A percentile compares a stretch with the other conserved stretches of the same genome.
phyloP scores from a whole-genome alignment of 2,329 filamentous ascomycete species.

The Ophiocordyceps camponoti-saundersi region DNA sequence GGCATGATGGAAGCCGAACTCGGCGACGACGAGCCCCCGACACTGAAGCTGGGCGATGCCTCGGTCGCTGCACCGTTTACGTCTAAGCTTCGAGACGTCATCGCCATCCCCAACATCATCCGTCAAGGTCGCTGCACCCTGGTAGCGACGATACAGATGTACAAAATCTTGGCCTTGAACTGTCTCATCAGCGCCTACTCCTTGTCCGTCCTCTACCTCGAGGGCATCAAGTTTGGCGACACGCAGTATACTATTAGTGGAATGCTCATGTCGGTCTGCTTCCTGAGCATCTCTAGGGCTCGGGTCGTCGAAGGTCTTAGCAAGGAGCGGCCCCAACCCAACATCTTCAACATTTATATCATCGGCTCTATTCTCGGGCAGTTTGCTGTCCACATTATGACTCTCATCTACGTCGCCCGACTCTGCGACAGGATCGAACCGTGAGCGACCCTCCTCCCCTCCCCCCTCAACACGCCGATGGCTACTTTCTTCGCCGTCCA shows the following conservation, averaged over 20 bases:
- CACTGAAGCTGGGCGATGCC: slow-evolving; percentile 91
- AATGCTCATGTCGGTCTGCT: slow-evolving; percentile 99
- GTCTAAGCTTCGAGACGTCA: slow-evolving; percentile 89
- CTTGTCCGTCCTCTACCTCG: slow-evolving; percentile 85
- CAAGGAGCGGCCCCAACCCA: slow-evolving; percentile 92
- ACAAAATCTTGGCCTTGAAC: slow-evolving; percentile 97
- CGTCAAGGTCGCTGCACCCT: slow-evolving; percentile 94
- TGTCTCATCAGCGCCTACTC: slow-evolving; percentile 97
- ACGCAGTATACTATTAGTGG: slow-evolving; percentile 97
- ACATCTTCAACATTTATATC: slow-evolving; percentile 98
- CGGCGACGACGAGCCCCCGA: slow-evolving; percentile 78
- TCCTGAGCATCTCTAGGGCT: slow-evolving; percentile 93
- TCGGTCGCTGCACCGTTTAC: slow-evolving; percentile 96
- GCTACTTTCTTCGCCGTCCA: background rate
- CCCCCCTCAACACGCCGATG: too few relatives aligned
- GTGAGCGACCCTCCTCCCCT: slow-evolving; percentile 32
- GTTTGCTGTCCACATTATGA: slow-evolving; percentile 89
- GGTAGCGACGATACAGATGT: slow-evolving; percentile 98
- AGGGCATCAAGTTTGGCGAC: slow-evolving; percentile 98
- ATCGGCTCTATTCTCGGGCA: slow-evolving; percentile 94
- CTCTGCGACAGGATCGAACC: slow-evolving; percentile 76
- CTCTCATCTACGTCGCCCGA: slow-evolving; percentile 82
- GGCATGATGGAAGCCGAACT: slow-evolving; percentile 84
- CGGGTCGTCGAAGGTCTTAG: slow-evolving; percentile 90
- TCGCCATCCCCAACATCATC: slow-evolving; percentile 96